phyloP scores from a whole-genome alignment of 805 yeast species.

The Clavispora carvajalis region DNA sequence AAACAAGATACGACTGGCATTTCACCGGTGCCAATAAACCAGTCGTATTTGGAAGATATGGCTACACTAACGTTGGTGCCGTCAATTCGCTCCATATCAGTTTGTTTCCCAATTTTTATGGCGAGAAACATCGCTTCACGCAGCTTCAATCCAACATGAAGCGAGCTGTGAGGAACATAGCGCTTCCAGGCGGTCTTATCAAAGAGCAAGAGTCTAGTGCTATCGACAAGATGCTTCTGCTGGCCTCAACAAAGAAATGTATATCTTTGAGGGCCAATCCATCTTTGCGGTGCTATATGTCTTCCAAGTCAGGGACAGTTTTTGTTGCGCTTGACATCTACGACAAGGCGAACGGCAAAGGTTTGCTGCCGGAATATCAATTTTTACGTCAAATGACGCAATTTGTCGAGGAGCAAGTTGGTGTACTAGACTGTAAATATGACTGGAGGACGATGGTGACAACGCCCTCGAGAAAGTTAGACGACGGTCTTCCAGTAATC shows the following conservation, averaged over 20 bases:
- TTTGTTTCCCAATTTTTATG: constrained; percentile 11
- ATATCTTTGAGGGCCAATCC: constrained; percentile 2
- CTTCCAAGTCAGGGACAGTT: constrained; percentile 5
- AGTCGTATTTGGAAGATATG: constrained; percentile 5
- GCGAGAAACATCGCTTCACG: not conserved
- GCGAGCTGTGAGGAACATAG: constrained; percentile 3
- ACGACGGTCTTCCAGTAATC: not conserved
- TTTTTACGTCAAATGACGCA: constrained; percentile 9
- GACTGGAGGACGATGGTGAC: constrained; percentile 5
- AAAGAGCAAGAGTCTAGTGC: not conserved
- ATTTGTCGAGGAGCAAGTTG: constrained; percentile 8
- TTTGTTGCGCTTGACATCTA: constrained; percentile 11
- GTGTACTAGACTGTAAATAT: constrained; percentile 4
- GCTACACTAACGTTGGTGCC: constrained; percentile 5
- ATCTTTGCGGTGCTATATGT: constrained; percentile 3
- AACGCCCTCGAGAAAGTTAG: not conserved
- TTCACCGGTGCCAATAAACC: constrained; percentile 2
- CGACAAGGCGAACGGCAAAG: not conserved
- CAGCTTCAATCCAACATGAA: constrained; percentile 1
- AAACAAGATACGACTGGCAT: constrained; percentile 5
- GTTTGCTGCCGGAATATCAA: constrained; percentile 1
- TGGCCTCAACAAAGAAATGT: not conserved
- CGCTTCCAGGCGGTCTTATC: constrained; percentile 2
- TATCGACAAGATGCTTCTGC: constrained; percentile 5
- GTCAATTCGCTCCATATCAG: constrained; percentile 14